phyloP scores from a whole-genome alignment of 2,329 filamentous ascomycete genomes.

The Albifimbria verrucaria region DNA sequence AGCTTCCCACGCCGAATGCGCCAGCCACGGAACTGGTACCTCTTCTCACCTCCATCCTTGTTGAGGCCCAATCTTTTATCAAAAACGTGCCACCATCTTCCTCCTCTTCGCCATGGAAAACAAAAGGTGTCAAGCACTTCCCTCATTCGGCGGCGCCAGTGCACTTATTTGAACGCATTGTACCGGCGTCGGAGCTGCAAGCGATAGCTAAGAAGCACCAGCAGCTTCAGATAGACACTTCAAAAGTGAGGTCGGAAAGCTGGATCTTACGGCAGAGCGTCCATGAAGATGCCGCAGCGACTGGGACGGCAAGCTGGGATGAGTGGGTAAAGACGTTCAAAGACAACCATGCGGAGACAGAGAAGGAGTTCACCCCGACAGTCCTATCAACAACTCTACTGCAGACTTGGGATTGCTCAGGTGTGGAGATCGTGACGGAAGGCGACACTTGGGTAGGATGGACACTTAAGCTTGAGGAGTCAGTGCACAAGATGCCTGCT shows the following conservation, averaged over 20 bases:
- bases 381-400: slow-evolving; percentile 31
- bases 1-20: slow-evolving; percentile 42
- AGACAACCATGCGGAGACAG: slow-evolving; percentile 38
- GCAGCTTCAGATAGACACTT: slow-evolving; percentile 16
- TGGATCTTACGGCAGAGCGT: slow-evolving; percentile 64
- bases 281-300: slow-evolving; percentile 49
- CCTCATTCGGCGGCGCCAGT: slow-evolving; percentile 48
- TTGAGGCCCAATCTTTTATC: slow-evolving; percentile 59
- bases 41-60: slow-evolving; percentile 51
- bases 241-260: slow-evolving; percentile 39
- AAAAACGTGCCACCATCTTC: slow-evolving; percentile 45
- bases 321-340: slow-evolving; percentile 63
- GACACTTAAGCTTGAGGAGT: slow-evolving; percentile 55
- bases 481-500: slow-evolving; percentile 60
- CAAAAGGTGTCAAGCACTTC: slow-evolving; percentile 46
- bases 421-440: slow-evolving; percentile 33
- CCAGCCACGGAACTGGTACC: slow-evolving; percentile 40
- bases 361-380: slow-evolving; percentile 36
- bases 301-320: slow-evolving; percentile 56
- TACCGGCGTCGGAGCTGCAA: slow-evolving; percentile 42
- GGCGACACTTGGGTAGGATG: slow-evolving; percentile 44
- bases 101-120: slow-evolving; percentile 39
- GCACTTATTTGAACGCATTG: slow-evolving; percentile 48
- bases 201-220: slow-evolving; percentile 31
- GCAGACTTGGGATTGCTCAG: slow-evolving; percentile 43